Conservation (phyloP, 768 basidiomycete species). For the Trametes cubensis region DNA sequence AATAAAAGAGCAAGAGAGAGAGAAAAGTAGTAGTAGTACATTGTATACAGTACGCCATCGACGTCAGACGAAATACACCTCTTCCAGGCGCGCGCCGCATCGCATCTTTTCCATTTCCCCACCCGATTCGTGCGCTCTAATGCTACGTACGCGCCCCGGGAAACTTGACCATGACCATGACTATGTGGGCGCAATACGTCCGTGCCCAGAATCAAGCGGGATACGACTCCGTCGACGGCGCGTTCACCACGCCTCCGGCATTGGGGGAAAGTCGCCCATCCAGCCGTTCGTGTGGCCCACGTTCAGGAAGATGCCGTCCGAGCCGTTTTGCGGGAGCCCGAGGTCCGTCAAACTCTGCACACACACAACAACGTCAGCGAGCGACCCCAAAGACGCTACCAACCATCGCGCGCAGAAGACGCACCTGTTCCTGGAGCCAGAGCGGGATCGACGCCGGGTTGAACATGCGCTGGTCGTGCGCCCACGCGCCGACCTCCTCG, state of each 20-base stretch:
- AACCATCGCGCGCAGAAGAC: slow-evolving; percentile 37
- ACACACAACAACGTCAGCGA: not conserved
- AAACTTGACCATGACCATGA: too few species aligned
- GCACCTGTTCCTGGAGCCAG: slow-evolving; percentile 90
- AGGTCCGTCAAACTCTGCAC: slow-evolving; percentile 83
- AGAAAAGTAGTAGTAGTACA: not conserved
- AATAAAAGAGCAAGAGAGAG: not conserved
- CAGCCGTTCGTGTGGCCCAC: slow-evolving; percentile 72
- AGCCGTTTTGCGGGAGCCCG: slow-evolving; percentile 88
- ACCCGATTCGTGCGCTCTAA: too few species aligned
- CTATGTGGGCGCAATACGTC: not conserved
- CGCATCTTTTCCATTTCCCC: too few species aligned
- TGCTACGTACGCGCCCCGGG: too few species aligned
- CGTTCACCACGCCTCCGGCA: slow-evolving; percentile 83
- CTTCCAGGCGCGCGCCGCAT: too few species aligned
- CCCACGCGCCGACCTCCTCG: slow-evolving; percentile 70
- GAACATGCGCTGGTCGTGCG: slow-evolving; percentile 53
- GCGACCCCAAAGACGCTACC: not conserved
- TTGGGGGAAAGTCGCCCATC: slow-evolving; percentile 72
- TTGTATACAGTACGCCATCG: too few species aligned
- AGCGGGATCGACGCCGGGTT: slow-evolving; percentile 82
- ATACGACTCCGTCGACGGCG: too few species aligned
- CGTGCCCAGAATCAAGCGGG: not conserved
- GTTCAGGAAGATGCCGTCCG: slow-evolving; percentile 87
- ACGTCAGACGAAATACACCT: too few species aligned